phyloP scores from a whole-genome alignment of 2,329 filamentous ascomycete genomes.

The Iodosphaeria phyllophila region DNA sequence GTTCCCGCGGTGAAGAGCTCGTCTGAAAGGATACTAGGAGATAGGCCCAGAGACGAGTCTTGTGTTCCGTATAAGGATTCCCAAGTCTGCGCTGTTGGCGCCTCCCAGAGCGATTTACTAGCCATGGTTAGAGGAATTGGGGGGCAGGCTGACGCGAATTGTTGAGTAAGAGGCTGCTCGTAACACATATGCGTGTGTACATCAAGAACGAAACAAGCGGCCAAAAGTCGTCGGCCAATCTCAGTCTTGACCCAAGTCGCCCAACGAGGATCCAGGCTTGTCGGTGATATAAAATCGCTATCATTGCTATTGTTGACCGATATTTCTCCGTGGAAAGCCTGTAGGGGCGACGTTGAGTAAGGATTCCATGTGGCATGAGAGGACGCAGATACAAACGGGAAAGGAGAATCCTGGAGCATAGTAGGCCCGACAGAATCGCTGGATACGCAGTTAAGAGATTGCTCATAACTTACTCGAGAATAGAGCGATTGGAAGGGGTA shows the following conservation, averaged over 20 bases:
- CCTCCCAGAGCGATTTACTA: constrained; percentile 29
- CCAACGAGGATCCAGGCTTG: constrained; percentile 22
- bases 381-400: constrained; percentile 15
- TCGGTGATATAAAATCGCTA: constrained; percentile 5
- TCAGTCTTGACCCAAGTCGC: constrained; percentile 32
- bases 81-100: constrained; percentile 26
- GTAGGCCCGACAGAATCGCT: constrained; percentile 13
- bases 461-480: constrained; percentile 33
- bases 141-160: constrained; percentile 15
- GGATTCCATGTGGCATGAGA: constrained; percentile 11
- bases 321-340: constrained; percentile 12
- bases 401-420: constrained; percentile 15
- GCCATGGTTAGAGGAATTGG: constrained; percentile 27
- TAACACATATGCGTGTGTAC: constrained; percentile 34
- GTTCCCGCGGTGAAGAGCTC: constrained; percentile 16
- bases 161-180: constrained; percentile 24
- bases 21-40: constrained; percentile 12
- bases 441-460: too few species aligned
- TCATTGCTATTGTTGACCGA: too few species aligned
- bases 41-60: constrained; percentile 10
- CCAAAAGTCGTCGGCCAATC: constrained; percentile 31
- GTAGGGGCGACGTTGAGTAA: constrained; percentile 16
- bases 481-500: constrained; percentile 29
- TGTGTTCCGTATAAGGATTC: too few species aligned
- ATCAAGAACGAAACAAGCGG: constrained; percentile 37